These are phyloP conservation scores for Candida gigantensis DNA, from an alignment of 1,139 yeast species.

Conservation along the genomic window DNA sequence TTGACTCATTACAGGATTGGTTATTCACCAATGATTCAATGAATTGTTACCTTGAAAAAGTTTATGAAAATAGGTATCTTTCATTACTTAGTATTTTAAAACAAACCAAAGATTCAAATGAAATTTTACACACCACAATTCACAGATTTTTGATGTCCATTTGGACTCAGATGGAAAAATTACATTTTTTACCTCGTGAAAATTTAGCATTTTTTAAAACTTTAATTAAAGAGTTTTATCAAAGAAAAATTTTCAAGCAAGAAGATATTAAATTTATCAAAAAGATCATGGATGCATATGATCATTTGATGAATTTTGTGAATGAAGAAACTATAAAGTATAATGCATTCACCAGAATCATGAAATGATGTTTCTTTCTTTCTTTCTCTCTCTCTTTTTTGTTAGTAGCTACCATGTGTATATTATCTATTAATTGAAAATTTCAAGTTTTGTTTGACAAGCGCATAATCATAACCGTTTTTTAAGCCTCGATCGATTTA, in stretches of 20 bases:
- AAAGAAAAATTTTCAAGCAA: slow-evolving; percentile 7
- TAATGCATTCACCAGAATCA: background rate
- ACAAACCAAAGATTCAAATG: slow-evolving; percentile 11
- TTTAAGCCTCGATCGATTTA: too few species aligned
- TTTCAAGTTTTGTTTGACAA: too few species aligned
- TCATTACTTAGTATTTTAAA: slow-evolving; percentile 5
- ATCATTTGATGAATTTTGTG: slow-evolving; percentile 3
- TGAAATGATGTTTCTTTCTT: too few species aligned
- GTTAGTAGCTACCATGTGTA: too few species aligned
- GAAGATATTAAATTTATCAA: slow-evolving; percentile 8
- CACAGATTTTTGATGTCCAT: slow-evolving; percentile 6
- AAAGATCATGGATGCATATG: slow-evolving; percentile 5
- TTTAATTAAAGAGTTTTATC: slow-evolving; percentile 10
- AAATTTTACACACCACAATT: slow-evolving; percentile 6
- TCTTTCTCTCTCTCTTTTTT: too few species aligned
- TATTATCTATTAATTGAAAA: too few species aligned
- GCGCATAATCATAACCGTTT: too few species aligned
- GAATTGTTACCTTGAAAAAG: slow-evolving; percentile 7
- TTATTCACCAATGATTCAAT: background rate
- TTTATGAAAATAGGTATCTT: slow-evolving; percentile 11
- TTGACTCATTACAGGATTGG: slow-evolving; percentile 2
- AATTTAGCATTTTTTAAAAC: slow-evolving; percentile 7
- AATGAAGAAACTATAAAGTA: background rate
- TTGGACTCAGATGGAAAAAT: slow-evolving; percentile 7
- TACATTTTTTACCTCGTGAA: slow-evolving; percentile 5